Conservation (phyloP, 108 stramenopile genomes). For the Skeletonema potamos region DNA sequence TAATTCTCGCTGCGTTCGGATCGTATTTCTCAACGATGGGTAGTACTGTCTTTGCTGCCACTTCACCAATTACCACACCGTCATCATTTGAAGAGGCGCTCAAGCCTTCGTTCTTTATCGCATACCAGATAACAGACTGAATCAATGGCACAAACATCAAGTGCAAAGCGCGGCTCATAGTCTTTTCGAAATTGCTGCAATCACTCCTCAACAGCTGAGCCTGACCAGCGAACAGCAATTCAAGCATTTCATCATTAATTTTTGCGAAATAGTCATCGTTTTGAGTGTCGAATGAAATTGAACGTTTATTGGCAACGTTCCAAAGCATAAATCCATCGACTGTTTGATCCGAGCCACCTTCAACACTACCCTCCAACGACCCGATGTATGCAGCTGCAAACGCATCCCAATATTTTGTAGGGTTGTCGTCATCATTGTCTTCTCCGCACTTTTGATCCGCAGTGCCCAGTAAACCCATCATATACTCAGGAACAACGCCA, state of each 20-base stretch:
- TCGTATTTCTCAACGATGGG: conserved; percentile 66
- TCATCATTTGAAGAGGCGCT: conserved; percentile 31
- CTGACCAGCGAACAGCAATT: conserved; percentile 70
- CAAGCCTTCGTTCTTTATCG: conserved; percentile 50
- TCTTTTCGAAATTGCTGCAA: conserved; percentile 61
- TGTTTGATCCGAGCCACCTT: conserved; percentile 63
- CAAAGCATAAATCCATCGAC: conserved; percentile 77
- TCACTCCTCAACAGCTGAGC: conserved; percentile 55
- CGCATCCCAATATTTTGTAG: conserved; percentile 64
- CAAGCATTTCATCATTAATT: conserved; percentile 62
- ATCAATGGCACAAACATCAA: conserved; percentile 65
- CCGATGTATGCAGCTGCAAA: conserved; percentile 81
- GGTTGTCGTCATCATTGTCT: conserved; percentile 31
- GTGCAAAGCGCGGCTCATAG: conserved; percentile 51
- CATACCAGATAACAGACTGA: conserved; percentile 74
- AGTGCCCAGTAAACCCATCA: conserved; percentile 57
- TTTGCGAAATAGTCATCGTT: conserved; percentile 52
- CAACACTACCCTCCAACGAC: conserved; percentile 66
- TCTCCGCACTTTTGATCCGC: conserved; percentile 53
- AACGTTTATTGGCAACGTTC: conserved; percentile 66
- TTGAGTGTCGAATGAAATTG: conserved; percentile 72
- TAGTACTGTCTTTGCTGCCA: conserved; percentile 62
- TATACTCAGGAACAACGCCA: conserved; percentile 69
- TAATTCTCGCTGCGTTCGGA: conserved; percentile 36
- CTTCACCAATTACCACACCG: conserved; percentile 61